phyloP scores from a whole-genome alignment of 495 filamentous ascomycete species.

The Penicillium coprophilum region DNA sequence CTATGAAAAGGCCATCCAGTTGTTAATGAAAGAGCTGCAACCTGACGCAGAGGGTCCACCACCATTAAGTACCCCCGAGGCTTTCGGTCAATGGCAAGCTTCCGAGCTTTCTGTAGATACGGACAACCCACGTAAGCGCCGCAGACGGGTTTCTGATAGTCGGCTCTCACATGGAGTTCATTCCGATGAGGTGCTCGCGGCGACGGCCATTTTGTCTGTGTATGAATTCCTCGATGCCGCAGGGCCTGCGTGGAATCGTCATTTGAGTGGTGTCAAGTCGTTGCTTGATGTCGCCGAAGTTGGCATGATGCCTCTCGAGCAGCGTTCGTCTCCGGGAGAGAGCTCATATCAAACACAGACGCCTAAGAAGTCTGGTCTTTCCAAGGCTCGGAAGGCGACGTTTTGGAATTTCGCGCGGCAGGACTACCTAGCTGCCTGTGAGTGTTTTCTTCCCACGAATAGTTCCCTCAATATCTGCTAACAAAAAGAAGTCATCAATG shows the following conservation, averaged over 20 bases:
- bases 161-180: constrained; percentile 43
- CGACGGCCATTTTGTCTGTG: constrained; percentile 62
- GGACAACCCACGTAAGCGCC: constrained; percentile 40
- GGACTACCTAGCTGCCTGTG: constrained; percentile 63
- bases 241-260: constrained; percentile 60
- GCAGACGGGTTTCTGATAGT: constrained; percentile 41
- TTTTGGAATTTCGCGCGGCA: constrained; percentile 69
- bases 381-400: constrained; percentile 56
- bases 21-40: constrained; percentile 59
- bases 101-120: constrained; percentile 34
- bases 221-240: constrained; percentile 65
- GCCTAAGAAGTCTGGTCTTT: constrained; percentile 40
- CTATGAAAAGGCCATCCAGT: constrained; percentile 63
- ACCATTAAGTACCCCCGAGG: constrained; percentile 35
- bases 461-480: not conserved
- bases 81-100: constrained; percentile 41
- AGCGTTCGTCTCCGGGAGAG: constrained; percentile 40
- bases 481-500: constrained; percentile 55
- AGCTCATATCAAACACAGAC: constrained; percentile 27
- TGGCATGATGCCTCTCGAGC: constrained; percentile 59
- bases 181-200: constrained; percentile 61
- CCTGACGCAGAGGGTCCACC: constrained; percentile 42
- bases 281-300: constrained; percentile 62
- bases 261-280: constrained; percentile 63
- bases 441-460: constrained; percentile 23